These are phyloP conservation scores for Porphyrellus cyaneotinctus DNA, from an alignment of 768 basidiomycete genomes.

Conservation along the genomic window DNA sequence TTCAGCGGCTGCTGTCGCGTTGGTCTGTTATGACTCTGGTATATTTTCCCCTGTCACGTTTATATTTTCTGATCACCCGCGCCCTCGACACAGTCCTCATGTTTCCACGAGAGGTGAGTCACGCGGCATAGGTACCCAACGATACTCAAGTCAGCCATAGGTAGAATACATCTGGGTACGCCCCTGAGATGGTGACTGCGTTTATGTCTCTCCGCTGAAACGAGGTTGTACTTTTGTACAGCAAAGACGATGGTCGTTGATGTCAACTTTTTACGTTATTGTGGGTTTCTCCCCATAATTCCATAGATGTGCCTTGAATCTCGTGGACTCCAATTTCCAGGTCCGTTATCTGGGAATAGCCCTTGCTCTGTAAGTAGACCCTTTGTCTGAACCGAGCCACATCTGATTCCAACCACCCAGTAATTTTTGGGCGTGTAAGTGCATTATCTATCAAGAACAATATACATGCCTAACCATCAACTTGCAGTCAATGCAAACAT, in stretches of 20 bases:
- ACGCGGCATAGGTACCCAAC: not conserved
- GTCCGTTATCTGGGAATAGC: slow-evolving; percentile 17
- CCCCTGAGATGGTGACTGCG: not conserved
- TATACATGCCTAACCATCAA: not conserved
- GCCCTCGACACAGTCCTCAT: slow-evolving; percentile 10
- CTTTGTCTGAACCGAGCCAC: not conserved
- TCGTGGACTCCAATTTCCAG: not conserved
- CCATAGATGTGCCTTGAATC: not conserved
- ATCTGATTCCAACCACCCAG: slow-evolving; percentile 6
- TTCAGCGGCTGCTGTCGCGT: slow-evolving; percentile 13
- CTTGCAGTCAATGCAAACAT: slow-evolving; percentile 16
- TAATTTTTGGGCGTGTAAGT: slow-evolving; percentile 15
- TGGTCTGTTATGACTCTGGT: slow-evolving; percentile 17
- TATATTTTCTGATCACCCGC: not conserved
- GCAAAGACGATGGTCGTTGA: slow-evolving; percentile 9
- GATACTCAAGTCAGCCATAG: slow-evolving; percentile 3
- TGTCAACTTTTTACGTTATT: slow-evolving; percentile 18
- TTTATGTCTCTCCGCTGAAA: not conserved
- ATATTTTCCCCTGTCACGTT: not conserved
- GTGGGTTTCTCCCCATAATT: not conserved
- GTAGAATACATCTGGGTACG: slow-evolving; percentile 21
- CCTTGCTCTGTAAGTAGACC: slow-evolving; percentile 12
- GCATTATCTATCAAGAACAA: not conserved
- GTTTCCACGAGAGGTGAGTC: slow-evolving; percentile 20
- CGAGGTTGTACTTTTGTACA: not conserved